Base-by-base conservation (phyloP, 352 stramenopile species). In the Phytopythium helicoides region DNA sequence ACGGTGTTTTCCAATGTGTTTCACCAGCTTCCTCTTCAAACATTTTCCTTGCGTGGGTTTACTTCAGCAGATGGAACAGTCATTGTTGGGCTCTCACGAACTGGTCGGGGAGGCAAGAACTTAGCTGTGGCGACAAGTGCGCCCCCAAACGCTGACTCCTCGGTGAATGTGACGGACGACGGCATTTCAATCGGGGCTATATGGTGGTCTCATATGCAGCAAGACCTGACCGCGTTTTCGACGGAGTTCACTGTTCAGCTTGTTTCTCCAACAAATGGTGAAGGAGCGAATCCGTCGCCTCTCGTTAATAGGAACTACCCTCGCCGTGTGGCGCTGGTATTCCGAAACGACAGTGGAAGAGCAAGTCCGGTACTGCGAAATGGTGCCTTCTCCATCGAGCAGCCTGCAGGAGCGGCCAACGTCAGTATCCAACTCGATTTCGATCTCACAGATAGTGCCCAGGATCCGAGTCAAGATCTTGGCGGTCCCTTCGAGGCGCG, bases 201-300 rank as follows among this genome's bases (percentile, higher is more conserved):
- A 6, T 86, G 74, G 74, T 86, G 74, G 71, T 61, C 61, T 1
- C 71, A 86, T 46, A 59, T 64, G 11, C 74, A 86, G 42, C 54
- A 67, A 37, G 64, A 79, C 41, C 53, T 56, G 0, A 47, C 38
- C 8, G 62, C 66, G 2, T 78, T 83, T 54, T 71, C 60, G 10
- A 73, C 60, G n/a, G 69, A 78, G 39, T 69, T 82, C 56, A 49
- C 54, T 5, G 25, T 82, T 37, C 60, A 77, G 48, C 28, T 67
- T 69, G 28, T 47, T 68, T 14, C 47, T 60, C 40, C 57, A 22
- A n/a, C 47, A 59, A 3, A 60, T 26, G 56, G 36, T 22, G 37
- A 36, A 19, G 64, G 44, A 16, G 64, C 58, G 23, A 65, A 68
- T 33, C 41, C 46, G 23, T 53, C 58, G 19, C 6, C 16, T 1